Base-by-base conservation (phyloP, 257 asterid genomes). In the Sherardia arvensis region DNA sequence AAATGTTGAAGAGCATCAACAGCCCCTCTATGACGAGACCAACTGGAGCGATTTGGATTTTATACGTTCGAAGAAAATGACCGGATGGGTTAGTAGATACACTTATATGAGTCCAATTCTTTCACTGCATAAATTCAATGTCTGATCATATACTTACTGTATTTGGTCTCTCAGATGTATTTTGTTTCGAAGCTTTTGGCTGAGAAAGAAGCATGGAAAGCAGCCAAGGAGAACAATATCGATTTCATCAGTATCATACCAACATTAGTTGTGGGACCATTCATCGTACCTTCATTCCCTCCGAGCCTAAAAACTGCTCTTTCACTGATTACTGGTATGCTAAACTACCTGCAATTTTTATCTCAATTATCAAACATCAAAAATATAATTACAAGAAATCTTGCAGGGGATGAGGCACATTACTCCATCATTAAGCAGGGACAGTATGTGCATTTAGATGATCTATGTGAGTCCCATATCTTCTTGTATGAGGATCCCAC, bases 241-340 rank as follows among this genome's bases (percentile, higher is more conserved):
- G 77, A 85, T 70, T 85, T 92, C 71, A 83, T 92, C 27, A 85
- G 94, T 73, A 73, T 87, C 43, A 85, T 92, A 72, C 97, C 96
- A 23, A 80, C 95, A 3, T 66, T 89, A 33, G 99, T 89, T 20
- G 97, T 89, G 27, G 99, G 99, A 18, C 92, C 96, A 64, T 92
- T 89, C 74, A 81, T 85, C 80, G 79, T 47, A 36, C 86, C 88
- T 10, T 65, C 88, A n/a, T 73, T 89, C 76, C 97, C 99, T 65
- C 96, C 96, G 4, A 92, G 99, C 84, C 82, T 92, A 27, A 75
- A 80, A 71, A 87, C 96, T 30, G 94, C 95, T 26, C 97, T 92
- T 66, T 85, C 97, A 26, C 85, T 83, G 26, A 82, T 92, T 53
- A 87, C 90, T 6, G 95, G 98, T 88, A 67, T 32, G 38, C 4